phyloP scores from a whole-genome alignment of 805 yeast genomes.

The Danielozyma ontarioensis region DNA sequence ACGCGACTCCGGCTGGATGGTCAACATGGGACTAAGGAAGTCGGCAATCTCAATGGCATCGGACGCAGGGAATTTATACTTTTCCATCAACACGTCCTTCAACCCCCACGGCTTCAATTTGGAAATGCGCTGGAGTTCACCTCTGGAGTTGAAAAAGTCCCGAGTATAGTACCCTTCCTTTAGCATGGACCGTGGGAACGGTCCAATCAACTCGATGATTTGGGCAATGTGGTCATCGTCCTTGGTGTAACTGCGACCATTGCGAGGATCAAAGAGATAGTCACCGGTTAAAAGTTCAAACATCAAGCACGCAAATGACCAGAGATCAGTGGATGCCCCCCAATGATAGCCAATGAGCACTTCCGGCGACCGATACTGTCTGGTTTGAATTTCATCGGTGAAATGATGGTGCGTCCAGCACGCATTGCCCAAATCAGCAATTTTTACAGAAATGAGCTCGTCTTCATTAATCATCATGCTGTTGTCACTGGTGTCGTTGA shows the following conservation, averaged over 20 bases:
- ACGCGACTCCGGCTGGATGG: slow-evolving; percentile 69
- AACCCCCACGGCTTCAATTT: slow-evolving; percentile 89
- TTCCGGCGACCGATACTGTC: slow-evolving; percentile 66
- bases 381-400: slow-evolving; percentile 63
- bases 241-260: slow-evolving; percentile 69
- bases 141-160: slow-evolving; percentile 60
- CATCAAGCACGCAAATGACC: slow-evolving; percentile 92
- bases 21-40: slow-evolving; percentile 79
- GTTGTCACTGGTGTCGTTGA: slow-evolving; percentile 7
- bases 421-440: slow-evolving; percentile 69
- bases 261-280: slow-evolving; percentile 85
- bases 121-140: slow-evolving; percentile 71
- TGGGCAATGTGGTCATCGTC: slow-evolving; percentile 98
- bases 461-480: slow-evolving; percentile 7
- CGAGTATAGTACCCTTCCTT: slow-evolving; percentile 57
- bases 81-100: slow-evolving; percentile 73
- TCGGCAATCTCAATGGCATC: slow-evolving; percentile 73
- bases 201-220: slow-evolving; percentile 77
- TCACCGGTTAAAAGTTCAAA: slow-evolving; percentile 94
- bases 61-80: slow-evolving; percentile 64
- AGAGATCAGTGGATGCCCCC: slow-evolving; percentile 94
- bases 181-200: slow-evolving; percentile 55
- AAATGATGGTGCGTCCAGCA: slow-evolving; percentile 61
- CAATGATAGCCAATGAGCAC: slow-evolving; percentile 63
- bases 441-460: slow-evolving; percentile 39